These are phyloP conservation scores for Gaertneriomyces semiglobifer DNA, from an alignment of 192 early-diverging fungal species.

Conservation along the genomic window DNA sequence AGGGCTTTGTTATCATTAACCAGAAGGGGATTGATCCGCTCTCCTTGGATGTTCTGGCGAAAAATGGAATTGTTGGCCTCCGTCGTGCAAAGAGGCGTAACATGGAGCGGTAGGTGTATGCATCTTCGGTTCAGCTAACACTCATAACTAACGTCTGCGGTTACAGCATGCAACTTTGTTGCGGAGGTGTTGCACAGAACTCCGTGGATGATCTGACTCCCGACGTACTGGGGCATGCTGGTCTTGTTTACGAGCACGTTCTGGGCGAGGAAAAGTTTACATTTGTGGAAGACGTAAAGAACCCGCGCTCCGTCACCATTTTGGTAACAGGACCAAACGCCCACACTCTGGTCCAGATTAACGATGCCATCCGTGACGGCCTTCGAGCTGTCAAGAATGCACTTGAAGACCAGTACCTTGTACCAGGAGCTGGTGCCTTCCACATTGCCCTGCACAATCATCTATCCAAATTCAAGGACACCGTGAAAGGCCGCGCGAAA, in stretches of 20 bases:
- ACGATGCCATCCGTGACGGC: constrained; percentile 97
- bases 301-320: constrained; percentile 84
- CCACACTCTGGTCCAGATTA: constrained; percentile 90
- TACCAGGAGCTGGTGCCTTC: constrained; percentile 96
- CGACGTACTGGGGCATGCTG: constrained; percentile 83
- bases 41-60: constrained; percentile 92
- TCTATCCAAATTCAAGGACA: constrained; percentile 80
- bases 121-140: neutral
- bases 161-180: constrained; percentile 77
- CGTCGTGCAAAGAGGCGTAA: constrained; percentile 98
- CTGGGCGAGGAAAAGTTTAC: constrained; percentile 99
- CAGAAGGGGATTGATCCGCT: constrained; percentile 99
- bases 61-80: constrained; percentile 91
- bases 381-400: constrained; percentile 98
- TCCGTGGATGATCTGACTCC: constrained; percentile 93
- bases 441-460: constrained; percentile 84
- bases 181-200: constrained; percentile 94
- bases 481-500: constrained; percentile 88
- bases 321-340: constrained; percentile 92
- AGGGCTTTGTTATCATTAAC: constrained; percentile 96
- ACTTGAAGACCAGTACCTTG: constrained; percentile 85
- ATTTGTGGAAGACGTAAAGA: constrained; percentile 92
- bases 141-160: constrained; percentile 1
- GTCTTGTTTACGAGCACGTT: constrained; percentile 91
- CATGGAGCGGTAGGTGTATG: constrained; percentile 77